phyloP scores from a whole-genome alignment of 768 basidiomycete genomes.

The Boletus bicolor region DNA sequence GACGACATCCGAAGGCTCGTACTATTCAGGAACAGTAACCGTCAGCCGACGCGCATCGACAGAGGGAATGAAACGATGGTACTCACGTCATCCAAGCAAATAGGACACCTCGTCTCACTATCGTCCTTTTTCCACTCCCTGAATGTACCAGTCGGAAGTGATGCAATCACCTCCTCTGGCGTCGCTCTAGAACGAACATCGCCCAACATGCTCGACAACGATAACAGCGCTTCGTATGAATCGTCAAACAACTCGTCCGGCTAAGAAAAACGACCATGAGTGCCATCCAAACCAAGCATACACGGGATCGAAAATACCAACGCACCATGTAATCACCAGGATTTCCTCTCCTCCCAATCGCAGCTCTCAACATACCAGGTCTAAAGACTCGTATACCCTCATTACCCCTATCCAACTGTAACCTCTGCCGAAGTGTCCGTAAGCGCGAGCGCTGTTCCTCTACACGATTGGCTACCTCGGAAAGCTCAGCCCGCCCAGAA shows the following conservation, averaged over 20 bases:
- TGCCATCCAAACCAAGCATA: conserved; percentile 3
- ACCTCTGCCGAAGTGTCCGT: conserved; percentile 26
- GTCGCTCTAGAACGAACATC: conserved; percentile 68
- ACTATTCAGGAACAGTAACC: conserved; percentile 41
- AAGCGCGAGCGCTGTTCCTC: conserved; percentile 26
- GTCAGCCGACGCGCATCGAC: not conserved
- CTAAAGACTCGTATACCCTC: conserved; percentile 22
- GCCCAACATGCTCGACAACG: conserved; percentile 56
- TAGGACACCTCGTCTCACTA: conserved; percentile 75
- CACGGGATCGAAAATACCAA: conserved; percentile 1
- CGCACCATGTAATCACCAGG: conserved; percentile 54
- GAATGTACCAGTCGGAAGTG: conserved; percentile 58
- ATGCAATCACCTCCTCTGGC: conserved; percentile 55
- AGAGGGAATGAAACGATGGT: not conserved
- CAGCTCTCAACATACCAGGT: conserved; percentile 23
- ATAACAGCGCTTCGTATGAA: conserved; percentile 69
- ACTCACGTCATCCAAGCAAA: conserved; percentile 81
- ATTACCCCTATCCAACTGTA: conserved; percentile 26
- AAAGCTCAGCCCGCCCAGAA: conserved; percentile 1
- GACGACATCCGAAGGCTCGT: conserved; percentile 56
- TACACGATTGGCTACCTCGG: conserved; percentile 7
- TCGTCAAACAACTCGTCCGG: conserved; percentile 74
- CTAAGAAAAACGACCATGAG: conserved; percentile 32
- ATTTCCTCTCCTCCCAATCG: conserved; percentile 24
- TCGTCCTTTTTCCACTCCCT: conserved; percentile 66